Conservation (phyloP, 345 rosid genomes). For the Salix brachista region DNA sequence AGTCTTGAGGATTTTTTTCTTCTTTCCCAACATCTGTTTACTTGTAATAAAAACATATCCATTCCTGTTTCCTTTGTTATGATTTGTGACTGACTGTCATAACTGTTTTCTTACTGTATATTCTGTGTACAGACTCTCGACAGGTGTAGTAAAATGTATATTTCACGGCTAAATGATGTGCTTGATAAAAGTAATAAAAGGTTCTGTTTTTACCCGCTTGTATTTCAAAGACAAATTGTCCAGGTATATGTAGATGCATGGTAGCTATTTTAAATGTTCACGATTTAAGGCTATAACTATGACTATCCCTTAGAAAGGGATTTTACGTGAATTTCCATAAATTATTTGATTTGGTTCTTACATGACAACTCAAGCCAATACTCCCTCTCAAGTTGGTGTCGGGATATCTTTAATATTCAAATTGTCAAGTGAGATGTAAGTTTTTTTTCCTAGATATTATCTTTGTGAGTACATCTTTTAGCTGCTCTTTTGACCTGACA, state of each 20-base stretch:
- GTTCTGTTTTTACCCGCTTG: no score
- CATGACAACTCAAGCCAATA: no score
- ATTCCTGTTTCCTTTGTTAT: no score
- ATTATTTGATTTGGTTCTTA: background rate
- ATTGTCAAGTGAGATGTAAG: no score
- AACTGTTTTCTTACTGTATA: constrained; percentile 3
- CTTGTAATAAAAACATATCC: no score
- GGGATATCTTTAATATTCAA: no score
- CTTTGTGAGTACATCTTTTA: no score
- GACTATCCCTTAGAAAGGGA: background rate
- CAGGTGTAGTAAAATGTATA: constrained; percentile 6
- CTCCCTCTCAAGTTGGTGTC: no score
- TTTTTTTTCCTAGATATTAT: no score
- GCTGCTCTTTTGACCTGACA: no score
- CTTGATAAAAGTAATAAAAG: no score
- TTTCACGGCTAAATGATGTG: background rate
- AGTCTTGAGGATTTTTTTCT: background rate
- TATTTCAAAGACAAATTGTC: no score
- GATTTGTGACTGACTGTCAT: background rate
- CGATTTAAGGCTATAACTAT: background rate
- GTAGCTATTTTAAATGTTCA: background rate
- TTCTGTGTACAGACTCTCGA: constrained; percentile 4
- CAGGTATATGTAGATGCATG: background rate
- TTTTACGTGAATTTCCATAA: background rate
- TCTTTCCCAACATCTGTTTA: background rate